Conservation (phyloP, 345 rosid species). For the Viola odorata region DNA sequence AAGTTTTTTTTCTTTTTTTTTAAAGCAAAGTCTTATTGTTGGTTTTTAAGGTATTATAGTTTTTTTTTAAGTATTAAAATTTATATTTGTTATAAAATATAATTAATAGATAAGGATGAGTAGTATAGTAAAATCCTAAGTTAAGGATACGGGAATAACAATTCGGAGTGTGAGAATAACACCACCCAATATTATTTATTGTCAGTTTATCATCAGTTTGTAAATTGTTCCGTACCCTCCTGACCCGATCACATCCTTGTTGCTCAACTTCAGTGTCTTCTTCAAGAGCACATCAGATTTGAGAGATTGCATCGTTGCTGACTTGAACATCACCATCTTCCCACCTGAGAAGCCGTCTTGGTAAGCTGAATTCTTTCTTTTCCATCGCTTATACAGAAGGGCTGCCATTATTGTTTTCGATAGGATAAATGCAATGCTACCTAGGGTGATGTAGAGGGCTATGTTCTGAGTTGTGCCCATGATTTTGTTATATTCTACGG, state of each 20-base stretch:
- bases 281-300: slow-evolving; percentile 47
- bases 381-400: slow-evolving; percentile 69
- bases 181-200: too few relatives aligned
- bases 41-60: too few relatives aligned
- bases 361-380: slow-evolving; percentile 34
- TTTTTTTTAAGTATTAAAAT: too few relatives aligned
- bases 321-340: slow-evolving; percentile 71
- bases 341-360: slow-evolving; percentile 50
- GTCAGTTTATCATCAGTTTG: slow-evolving; percentile 35
- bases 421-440: slow-evolving; percentile 48
- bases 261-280: slow-evolving; percentile 55
- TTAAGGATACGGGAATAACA: too few relatives aligned
- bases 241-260: slow-evolving; percentile 70
- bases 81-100: too few relatives aligned
- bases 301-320: slow-evolving; percentile 47
- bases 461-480: slow-evolving; percentile 48
- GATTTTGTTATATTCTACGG: not conserved
- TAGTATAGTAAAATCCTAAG: too few relatives aligned
- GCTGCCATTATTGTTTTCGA: slow-evolving; percentile 58
- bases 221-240: slow-evolving; percentile 84
- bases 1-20: too few relatives aligned
- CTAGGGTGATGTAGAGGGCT: slow-evolving; percentile 55
- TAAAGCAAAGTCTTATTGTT: too few relatives aligned
- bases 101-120: too few relatives aligned
- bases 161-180: too few relatives aligned